Base-by-base conservation (phyloP, 2,329 filamentous ascomycete species). In the Epichloe gansuensis region DNA sequence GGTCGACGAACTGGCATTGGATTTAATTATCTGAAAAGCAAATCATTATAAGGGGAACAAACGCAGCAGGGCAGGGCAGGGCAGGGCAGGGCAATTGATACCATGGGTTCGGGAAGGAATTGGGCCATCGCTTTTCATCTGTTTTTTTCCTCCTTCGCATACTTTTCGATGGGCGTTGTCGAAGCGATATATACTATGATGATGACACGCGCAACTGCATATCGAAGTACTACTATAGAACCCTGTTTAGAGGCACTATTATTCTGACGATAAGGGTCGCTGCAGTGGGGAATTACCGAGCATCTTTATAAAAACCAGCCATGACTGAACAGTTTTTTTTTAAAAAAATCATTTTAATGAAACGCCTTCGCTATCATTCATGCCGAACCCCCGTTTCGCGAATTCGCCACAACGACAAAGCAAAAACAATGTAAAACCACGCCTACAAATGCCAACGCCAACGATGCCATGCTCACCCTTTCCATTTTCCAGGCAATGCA, bases 1-100 rank as follows among this genome's bases (percentile, higher is more conserved):
- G 68, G 56, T 70, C 4, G 68, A 71, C 28, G 67, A 71, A 17
- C 55, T 67, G n/a, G 65, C 62, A 1, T 52, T 61, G 5, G 67
- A 69, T 28, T 48, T 68, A 38, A 31, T 52, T n/a, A 34, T 59
- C 39, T 62, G 50, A 60, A 41, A 47, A 15, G 4, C 41, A 15
- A n/a, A 44, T 28, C 8, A 45, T 45, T 23, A 46, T 37, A 39
- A n/a, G 31, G 17, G 42, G n/a, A 31, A 51, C 34, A 42, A 23
- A 23, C 28, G 1, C 8, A 9, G 28, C 28, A 31, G 28, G 28
- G 28, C 28, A 31, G 25, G 23, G 23, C 23, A 25, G 23, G 23
- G 23, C 23, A 23, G 23, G 25, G 38, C 13, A 8, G 28, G 5
- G 28, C 15, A 34, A 34, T 46, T 23, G 44, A 46, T 23, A 35